Evolutionary conservation across 176 grass and related monocot genomes (phyloP).

Genomic region (Paspalum notatum): DNA sequence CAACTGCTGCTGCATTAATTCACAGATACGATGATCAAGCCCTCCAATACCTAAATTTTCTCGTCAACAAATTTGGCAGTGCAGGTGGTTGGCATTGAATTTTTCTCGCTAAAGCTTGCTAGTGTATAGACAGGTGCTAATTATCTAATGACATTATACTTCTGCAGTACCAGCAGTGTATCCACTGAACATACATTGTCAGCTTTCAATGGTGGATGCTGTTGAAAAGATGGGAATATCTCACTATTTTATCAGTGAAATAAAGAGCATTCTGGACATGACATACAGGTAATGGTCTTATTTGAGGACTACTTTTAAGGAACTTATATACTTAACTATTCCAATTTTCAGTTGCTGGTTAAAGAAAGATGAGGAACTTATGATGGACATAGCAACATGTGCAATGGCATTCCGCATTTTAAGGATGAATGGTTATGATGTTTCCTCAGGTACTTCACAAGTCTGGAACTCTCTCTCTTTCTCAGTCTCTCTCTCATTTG

Average conservation of each 20-base stretch:
- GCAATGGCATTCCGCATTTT: slow-evolving; percentile 81
- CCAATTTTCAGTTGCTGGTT: slow-evolving; percentile 72
- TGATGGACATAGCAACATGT: slow-evolving; percentile 56
- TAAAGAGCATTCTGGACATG: slow-evolving; percentile 63
- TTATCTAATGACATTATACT: slow-evolving; percentile 14
- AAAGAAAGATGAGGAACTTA: slow-evolving; percentile 64
- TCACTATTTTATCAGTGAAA: slow-evolving; percentile 53
- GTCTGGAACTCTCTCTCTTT: background rate
- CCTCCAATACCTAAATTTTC: slow-evolving; percentile 60
- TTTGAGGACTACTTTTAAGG: background rate
- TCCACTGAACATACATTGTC: slow-evolving; percentile 46
- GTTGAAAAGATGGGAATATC: slow-evolving; percentile 75
- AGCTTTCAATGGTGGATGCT: slow-evolving; percentile 63
- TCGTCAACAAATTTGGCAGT: slow-evolving; percentile 56
- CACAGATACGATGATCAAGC: slow-evolving; percentile 53
- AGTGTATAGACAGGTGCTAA: background rate
- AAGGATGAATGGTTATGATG: slow-evolving; percentile 68
- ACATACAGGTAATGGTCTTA: slow-evolving; percentile 50
- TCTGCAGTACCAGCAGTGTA: slow-evolving; percentile 57
- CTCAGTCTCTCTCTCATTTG: background rate
- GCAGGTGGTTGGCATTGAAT: slow-evolving; percentile 49
- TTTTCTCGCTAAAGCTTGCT: background rate
- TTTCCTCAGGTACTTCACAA: slow-evolving; percentile 61
- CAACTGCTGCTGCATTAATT: slow-evolving; percentile 58
- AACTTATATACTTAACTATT: slow-evolving; percentile 23